Conservation (phyloP, 2,329 filamentous ascomycete genomes). For the Camillea tinctor region DNA sequence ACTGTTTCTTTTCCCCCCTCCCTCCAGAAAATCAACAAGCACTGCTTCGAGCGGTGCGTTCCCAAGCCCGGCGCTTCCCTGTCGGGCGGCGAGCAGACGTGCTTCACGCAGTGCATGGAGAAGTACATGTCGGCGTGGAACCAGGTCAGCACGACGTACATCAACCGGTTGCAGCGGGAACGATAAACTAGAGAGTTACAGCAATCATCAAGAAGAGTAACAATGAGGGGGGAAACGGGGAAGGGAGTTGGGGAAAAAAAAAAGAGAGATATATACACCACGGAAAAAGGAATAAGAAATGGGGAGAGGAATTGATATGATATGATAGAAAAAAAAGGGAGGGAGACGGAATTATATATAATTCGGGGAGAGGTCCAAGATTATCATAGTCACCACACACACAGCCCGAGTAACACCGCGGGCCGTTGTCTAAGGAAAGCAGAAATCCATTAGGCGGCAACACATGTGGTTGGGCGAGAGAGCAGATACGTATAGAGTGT, state of each 20-base stretch:
- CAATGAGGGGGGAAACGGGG: neutral
- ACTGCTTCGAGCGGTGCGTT: conserved; percentile 78
- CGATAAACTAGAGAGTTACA: conserved; percentile 13
- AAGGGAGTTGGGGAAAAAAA: neutral
- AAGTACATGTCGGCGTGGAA: conserved; percentile 85
- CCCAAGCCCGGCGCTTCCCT: conserved; percentile 67
- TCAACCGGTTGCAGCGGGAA: conserved; percentile 62
- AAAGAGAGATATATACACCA: neutral
- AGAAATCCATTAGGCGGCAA: neutral
- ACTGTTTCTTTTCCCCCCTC: neutral
- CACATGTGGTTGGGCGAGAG: neutral
- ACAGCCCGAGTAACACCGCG: neutral
- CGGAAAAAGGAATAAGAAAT: neutral
- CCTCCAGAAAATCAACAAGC: conserved; percentile 71
- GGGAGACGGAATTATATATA: neutral
- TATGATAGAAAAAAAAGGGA: neutral
- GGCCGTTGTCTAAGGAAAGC: neutral
- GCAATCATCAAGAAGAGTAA: too few species aligned
- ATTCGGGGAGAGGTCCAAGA: neutral
- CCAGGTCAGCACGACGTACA: conserved; percentile 66
- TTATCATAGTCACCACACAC: neutral
- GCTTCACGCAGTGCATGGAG: conserved; percentile 76
- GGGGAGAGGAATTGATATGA: neutral
- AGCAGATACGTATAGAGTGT: conserved; percentile 7
- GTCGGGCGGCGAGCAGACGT: conserved; percentile 66